Conservation (phyloP, 1,284 basidiomycete species). For the Phellinidium pouzarii region DNA sequence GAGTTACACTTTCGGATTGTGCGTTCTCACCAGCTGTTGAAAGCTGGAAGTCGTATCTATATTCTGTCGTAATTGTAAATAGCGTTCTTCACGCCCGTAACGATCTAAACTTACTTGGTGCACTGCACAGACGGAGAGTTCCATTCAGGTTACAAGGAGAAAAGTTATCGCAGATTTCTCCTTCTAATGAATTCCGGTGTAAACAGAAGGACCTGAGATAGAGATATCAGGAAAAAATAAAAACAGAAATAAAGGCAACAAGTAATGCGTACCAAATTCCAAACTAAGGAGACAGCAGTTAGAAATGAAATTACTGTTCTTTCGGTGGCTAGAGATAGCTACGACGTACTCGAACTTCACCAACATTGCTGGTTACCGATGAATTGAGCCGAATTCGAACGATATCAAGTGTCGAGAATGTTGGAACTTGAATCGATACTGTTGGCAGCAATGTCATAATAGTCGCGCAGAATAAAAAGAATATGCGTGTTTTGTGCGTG, state of each 20-base stretch:
- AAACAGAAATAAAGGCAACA: neutral
- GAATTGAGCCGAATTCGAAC: neutral
- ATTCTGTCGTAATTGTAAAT: no score
- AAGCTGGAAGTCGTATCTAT: slow-evolving; percentile 3
- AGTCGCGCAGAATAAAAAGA: slow-evolving; percentile 5
- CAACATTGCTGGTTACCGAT: neutral
- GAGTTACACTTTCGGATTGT: neutral
- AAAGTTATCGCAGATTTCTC: slow-evolving; percentile 4
- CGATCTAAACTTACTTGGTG: neutral
- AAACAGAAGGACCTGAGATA: slow-evolving; percentile 9
- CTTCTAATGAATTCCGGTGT: neutral
- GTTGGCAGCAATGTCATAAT: slow-evolving; percentile 8
- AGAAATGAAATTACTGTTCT: neutral
- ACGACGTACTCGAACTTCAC: slow-evolving; percentile 5
- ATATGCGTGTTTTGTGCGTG: neutral
- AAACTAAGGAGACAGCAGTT: neutral
- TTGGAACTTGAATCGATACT: slow-evolving; percentile 1
- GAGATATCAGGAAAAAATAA: neutral
- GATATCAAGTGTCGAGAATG: neutral
- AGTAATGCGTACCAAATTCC: slow-evolving; percentile 7
- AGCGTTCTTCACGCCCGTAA: no score
- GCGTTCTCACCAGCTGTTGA: neutral
- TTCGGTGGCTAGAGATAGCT: neutral
- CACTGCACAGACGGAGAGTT: slow-evolving; percentile 5
- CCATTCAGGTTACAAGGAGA: slow-evolving; percentile 8